Conservation (phyloP, 768 basidiomycete genomes). For the Pulveroboletus ravenelii region DNA sequence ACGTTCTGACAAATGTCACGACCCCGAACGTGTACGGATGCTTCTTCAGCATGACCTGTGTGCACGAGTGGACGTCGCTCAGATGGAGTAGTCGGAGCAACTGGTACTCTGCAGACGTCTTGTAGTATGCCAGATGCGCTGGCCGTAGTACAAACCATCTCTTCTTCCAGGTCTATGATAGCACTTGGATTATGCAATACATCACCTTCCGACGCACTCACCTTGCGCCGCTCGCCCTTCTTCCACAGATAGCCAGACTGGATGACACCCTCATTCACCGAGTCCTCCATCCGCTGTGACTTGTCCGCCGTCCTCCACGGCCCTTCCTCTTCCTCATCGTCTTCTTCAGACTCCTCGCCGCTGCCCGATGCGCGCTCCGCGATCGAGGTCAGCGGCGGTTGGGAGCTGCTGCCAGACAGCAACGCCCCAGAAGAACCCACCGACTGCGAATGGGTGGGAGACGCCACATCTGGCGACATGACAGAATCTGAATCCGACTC, state of each 20-base stretch:
- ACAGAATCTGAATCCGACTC: conserved; percentile 86
- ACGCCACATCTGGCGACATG: conserved; percentile 48
- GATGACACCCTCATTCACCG: conserved; percentile 65
- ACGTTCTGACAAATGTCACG: conserved; percentile 85
- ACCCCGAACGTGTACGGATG: conserved; percentile 88
- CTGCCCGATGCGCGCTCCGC: conserved; percentile 68
- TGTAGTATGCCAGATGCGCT: conserved; percentile 94
- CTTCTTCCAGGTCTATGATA: conserved; percentile 90
- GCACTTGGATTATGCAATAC: conserved; percentile 3
- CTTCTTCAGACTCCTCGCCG: conserved; percentile 75
- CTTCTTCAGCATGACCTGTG: conserved; percentile 81
- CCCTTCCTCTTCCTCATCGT: conserved; percentile 61
- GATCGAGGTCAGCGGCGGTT: conserved; percentile 67
- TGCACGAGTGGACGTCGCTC: conserved; percentile 84
- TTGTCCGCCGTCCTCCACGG: conserved; percentile 58
- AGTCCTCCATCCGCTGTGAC: conserved; percentile 40
- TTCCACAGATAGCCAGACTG: conserved; percentile 96
- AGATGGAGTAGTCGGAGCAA: conserved; percentile 85
- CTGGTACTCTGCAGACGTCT: conserved; percentile 91
- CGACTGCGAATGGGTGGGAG: conserved; percentile 35
- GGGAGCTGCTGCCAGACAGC: conserved; percentile 31
- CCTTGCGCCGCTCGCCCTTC: conserved; percentile 97
- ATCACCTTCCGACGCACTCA: conserved; percentile 32
- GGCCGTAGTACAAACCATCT: conserved; percentile 96
- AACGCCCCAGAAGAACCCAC: conserved; percentile 28